phyloP scores from a whole-genome alignment of 2,329 filamentous ascomycete genomes.

The Clonostachys byssicola region DNA sequence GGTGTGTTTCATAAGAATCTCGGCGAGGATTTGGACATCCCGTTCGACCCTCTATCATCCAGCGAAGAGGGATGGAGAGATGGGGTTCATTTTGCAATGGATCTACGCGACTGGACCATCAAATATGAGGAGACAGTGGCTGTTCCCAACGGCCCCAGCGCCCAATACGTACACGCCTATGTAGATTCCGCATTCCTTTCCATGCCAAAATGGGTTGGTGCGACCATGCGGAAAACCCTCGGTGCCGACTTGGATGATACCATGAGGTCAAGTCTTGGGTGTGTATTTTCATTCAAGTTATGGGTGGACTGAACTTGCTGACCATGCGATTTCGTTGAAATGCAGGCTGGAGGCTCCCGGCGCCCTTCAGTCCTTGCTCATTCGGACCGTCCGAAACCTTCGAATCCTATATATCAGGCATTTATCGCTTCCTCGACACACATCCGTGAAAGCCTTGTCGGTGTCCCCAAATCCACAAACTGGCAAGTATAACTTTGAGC shows the following conservation, averaged over 20 bases:
- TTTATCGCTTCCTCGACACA: constrained; percentile 41
- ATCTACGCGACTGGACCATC: constrained; percentile 42
- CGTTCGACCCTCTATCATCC: constrained; percentile 37
- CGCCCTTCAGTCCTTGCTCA: not conserved
- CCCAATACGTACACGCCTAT: not conserved
- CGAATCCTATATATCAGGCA: constrained; percentile 43
- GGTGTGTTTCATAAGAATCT: constrained; percentile 54
- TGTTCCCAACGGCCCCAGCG: constrained; percentile 21
- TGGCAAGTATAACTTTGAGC: constrained; percentile 30
- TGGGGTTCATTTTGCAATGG: constrained; percentile 47
- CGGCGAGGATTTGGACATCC: constrained; percentile 51
- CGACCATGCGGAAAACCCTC: constrained; percentile 5
- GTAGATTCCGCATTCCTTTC: constrained; percentile 26
- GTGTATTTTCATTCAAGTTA: constrained; percentile 17
- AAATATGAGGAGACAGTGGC: constrained; percentile 36
- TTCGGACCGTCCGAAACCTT: constrained; percentile 4
- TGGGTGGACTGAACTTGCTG: too few relatives aligned
- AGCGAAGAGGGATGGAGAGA: constrained; percentile 33
- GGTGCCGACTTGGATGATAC: constrained; percentile 6
- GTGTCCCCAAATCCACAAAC: constrained; percentile 32
- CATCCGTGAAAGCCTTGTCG: constrained; percentile 23
- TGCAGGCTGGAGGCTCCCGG: constrained; percentile 18
- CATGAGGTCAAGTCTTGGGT: constrained; percentile 8
- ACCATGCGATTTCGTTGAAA: constrained; percentile 4
- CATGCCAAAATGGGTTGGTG: constrained; percentile 5